phyloP scores from a whole-genome alignment of 768 basidiomycete genomes.

The Phylloporus sp. region DNA sequence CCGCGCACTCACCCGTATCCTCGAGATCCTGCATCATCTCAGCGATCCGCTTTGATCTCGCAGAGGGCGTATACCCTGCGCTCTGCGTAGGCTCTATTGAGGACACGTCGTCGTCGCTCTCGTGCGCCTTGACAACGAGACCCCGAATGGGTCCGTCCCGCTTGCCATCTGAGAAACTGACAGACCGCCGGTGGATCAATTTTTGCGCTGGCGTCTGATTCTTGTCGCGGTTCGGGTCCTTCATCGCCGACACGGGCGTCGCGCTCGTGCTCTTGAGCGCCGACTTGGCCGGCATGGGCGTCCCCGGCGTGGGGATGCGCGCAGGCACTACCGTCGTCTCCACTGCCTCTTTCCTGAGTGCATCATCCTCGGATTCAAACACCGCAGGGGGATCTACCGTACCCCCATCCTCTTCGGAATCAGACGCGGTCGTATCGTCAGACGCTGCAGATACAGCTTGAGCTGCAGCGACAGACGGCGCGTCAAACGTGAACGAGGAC shows the following conservation, averaged over 20 bases:
- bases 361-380: conserved; percentile 39
- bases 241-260: conserved; percentile 60
- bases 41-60: conserved; percentile 75
- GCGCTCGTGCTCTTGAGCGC: conserved; percentile 41
- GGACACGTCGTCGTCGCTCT: conserved; percentile 35
- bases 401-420: conserved; percentile 26
- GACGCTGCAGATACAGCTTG: conserved; percentile 43
- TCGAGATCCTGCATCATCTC: conserved; percentile 76
- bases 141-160: conserved; percentile 84
- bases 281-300: conserved; percentile 36
- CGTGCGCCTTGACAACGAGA: conserved; percentile 37
- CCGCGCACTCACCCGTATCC: conserved; percentile 57
- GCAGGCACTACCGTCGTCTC: conserved; percentile 21
- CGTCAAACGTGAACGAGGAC: conserved; percentile 72
- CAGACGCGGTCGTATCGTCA: conserved; percentile 41
- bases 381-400: conserved; percentile 6
- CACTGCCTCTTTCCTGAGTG: conserved; percentile 4
- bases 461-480: conserved; percentile 48
- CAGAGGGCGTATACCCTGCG: conserved; percentile 47
- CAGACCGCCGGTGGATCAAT: conserved; percentile 66
- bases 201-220: conserved; percentile 54
- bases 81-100: conserved; percentile 18
- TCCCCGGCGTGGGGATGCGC: conserved; percentile 11
- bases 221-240: conserved; percentile 45
- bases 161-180: conserved; percentile 96